A percentile compares a stretch with the other conserved stretches of the same genome.
These are phyloP conservation scores for Phytophthora melonis DNA, from an alignment of 352 stramenopile genomes.

Conservation along the genomic window DNA sequence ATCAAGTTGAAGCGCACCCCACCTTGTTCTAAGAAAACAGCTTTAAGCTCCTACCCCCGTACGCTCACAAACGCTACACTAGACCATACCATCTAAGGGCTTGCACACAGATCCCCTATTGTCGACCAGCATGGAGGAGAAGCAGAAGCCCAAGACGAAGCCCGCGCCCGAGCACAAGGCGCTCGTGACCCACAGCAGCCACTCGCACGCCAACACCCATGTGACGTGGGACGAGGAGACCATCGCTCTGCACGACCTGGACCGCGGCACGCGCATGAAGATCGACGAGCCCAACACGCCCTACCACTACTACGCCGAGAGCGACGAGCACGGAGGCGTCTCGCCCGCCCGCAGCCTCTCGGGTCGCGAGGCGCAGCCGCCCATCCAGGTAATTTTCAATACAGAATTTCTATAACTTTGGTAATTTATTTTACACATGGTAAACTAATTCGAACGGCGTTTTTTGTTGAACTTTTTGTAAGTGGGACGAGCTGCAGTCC, in stretches of 20 bases:
- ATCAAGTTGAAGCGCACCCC: background rate
- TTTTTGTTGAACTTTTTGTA: background rate
- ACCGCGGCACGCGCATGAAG: conserved; percentile 93
- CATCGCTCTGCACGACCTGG: conserved; percentile 91
- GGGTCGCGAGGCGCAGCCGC: conserved; percentile 46
- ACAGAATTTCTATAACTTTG: too few species aligned
- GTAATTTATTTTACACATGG: background rate
- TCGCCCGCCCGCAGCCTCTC: conserved; percentile 66
- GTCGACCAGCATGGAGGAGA: conserved; percentile 14
- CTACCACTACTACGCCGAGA: conserved; percentile 81
- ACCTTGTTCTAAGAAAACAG: conserved; percentile 12
- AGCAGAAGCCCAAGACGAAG: conserved; percentile 24
- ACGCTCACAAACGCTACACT: conserved; percentile 1
- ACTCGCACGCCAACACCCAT: conserved; percentile 38
- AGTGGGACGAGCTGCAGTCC: conserved; percentile 78
- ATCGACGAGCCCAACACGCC: conserved; percentile 95
- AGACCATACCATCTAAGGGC: background rate
- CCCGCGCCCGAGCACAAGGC: conserved; percentile 21
- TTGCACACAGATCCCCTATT: background rate
- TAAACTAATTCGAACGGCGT: background rate
- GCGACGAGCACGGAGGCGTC: conserved; percentile 39
- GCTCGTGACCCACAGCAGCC: conserved; percentile 15
- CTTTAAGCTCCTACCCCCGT: background rate
- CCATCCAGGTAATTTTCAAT: conserved; percentile 49
- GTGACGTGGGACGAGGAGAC: conserved; percentile 94